Evolutionary conservation across 2,329 filamentous ascomycete genomes (phyloP).

Genomic region (Colletotrichum orchidophilum): DNA sequence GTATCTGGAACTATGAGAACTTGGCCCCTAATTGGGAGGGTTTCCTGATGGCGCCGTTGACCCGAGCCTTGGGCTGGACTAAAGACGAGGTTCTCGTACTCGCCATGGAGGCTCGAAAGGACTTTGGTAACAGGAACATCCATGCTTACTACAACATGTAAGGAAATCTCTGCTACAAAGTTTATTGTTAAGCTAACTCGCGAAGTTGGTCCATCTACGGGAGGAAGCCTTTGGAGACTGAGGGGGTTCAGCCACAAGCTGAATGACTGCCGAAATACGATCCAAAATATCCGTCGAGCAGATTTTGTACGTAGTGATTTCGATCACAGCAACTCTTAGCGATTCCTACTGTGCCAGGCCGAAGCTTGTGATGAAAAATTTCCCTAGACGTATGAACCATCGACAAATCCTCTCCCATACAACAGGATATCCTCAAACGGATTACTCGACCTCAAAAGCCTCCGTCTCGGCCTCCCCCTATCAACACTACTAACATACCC

Average conservation of each 20-base stretch:
- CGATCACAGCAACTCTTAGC: too few species aligned
- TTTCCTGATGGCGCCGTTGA: slow-evolving; percentile 49
- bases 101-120: slow-evolving; percentile 42
- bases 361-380: too few species aligned
- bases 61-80: slow-evolving; percentile 46
- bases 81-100: slow-evolving; percentile 44
- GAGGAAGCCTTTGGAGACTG: slow-evolving; percentile 26
- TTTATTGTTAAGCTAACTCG: not conserved
- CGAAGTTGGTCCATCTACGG: slow-evolving; percentile 34
- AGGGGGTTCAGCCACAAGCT: not conserved
- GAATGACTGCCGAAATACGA: not conserved
- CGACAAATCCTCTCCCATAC: slow-evolving; percentile 27
- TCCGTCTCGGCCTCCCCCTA: slow-evolving; percentile 2
- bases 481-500: slow-evolving; percentile 1
- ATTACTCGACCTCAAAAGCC: slow-evolving; percentile 18
- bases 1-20: slow-evolving; percentile 35
- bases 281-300: too few species aligned
- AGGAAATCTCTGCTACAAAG: slow-evolving; percentile 19
- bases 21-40: slow-evolving; percentile 38
- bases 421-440: slow-evolving; percentile 34
- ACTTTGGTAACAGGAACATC: slow-evolving; percentile 44
- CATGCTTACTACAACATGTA: slow-evolving; percentile 51
- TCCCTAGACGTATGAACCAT: not conserved
- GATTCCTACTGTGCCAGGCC: too few species aligned
- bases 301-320: too few species aligned